Evolutionary conservation across 208 protist genomes (phyloP).

Genomic region (Leishmania arabica): DNA sequence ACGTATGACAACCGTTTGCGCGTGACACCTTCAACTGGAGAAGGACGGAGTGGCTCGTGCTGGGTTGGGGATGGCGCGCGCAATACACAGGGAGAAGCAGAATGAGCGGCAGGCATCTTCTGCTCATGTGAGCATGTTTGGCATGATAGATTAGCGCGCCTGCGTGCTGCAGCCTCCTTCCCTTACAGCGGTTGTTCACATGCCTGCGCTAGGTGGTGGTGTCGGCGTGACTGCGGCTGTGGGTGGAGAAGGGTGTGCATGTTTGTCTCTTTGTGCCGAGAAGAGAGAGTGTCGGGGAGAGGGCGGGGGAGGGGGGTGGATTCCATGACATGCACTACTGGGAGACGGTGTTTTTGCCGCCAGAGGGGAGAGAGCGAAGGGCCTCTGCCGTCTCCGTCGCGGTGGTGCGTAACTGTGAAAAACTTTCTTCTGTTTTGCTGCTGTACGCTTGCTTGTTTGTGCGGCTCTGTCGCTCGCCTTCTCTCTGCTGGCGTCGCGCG

Average conservation of each 20-base stretch:
- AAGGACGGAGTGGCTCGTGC: neutral
- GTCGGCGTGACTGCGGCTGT: neutral
- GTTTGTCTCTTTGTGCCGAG: neutral
- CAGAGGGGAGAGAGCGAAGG: neutral
- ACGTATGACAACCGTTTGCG: neutral
- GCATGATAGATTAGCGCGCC: too few species aligned
- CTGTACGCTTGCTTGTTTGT: neutral
- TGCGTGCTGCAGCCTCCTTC: too few species aligned
- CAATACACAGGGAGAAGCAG: neutral
- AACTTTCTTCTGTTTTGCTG: neutral
- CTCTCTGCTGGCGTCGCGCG: too few species aligned
- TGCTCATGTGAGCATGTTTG: neutral
- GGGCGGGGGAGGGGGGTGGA: neutral
- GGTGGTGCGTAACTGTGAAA: neutral
- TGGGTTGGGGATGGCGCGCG: neutral
- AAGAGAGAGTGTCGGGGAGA: neutral
- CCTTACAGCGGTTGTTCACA: neutral
- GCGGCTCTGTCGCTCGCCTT: too few species aligned
- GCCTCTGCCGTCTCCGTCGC: neutral
- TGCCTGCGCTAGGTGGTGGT: neutral
- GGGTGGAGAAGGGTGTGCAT: neutral
- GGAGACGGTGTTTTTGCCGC: neutral
- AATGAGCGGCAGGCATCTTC: neutral
- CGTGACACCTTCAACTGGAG: neutral
- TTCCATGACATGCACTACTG: neutral